Evolutionary conservation across 352 stramenopile genomes (phyloP), one percentile per base, ranked within the genome.

Genomic region (Globisporangium nagaii): DNA sequence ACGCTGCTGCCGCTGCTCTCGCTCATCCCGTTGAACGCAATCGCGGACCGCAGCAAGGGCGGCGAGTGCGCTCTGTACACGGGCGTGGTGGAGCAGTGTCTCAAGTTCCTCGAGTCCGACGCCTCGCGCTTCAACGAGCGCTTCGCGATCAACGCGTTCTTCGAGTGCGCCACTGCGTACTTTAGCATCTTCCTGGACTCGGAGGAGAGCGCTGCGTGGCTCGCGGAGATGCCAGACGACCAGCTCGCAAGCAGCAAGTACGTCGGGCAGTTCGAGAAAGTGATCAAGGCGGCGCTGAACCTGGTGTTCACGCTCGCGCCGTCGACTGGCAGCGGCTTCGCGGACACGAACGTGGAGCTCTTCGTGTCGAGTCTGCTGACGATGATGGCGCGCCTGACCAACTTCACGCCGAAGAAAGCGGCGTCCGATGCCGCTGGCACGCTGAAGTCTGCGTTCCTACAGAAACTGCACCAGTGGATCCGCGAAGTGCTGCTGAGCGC

Each of bases 1-100:
- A 85, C 73, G 3, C 45, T 94, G 25, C 49, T 94, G 30, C 84
- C 84, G 2, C 56, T 94, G 27, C 57, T 94, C 39, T 90, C 84
- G 30, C 65, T 87, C 60, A 56, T 92, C n/a, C 84, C 84, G 4
- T 56, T 90, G 35, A 63, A 73, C 30, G 64, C 86, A 0, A 63
- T 79, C 13, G 56, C 83, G 15, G 74, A 90, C 49, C 34, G 55
- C 27, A 20, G 22, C 20, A 61, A 62, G 36, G 74, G 64, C 3
- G 65, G 68, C 2, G 47, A 65, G 5, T 86, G 73, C 50, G 62
- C 53, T 15, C 31, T 90, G 12, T 93, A 90, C 58, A 71, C 63
- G 8, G 69, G 78, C 12, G 68, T 89, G 8, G 19, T 93, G 13
- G 77, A 90, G 30, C 71, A 90, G 24, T 76, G 75, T 24, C 80